A percentile compares a stretch with the other conserved stretches of the same genome.
Conservation (phyloP, 2,329 filamentous ascomycete species). For the Sclerotinia glacialis region DNA sequence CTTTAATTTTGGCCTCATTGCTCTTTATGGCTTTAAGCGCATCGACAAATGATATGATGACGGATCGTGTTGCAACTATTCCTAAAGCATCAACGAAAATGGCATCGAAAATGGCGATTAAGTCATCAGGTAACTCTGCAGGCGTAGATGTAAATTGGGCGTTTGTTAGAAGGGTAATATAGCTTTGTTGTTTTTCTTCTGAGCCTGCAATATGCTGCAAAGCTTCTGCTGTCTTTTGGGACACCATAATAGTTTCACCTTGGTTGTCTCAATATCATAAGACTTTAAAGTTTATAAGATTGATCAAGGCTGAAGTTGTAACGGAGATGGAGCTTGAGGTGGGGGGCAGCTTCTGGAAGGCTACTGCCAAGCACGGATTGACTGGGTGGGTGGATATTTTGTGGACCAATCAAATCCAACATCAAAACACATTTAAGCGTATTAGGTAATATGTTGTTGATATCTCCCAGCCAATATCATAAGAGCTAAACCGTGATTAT, state of each 20-base stretch:
- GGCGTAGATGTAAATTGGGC: constrained; percentile 36
- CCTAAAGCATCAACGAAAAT: constrained; percentile 39
- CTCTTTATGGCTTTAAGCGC: constrained; percentile 60
- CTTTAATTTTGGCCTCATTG: constrained; percentile 67
- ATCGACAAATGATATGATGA: constrained; percentile 54
- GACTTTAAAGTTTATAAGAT: background rate
- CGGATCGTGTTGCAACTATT: constrained; percentile 38
- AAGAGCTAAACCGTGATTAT: too few species aligned
- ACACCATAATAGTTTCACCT: constrained; percentile 32
- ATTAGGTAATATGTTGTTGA: too few species aligned
- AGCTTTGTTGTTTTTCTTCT: constrained; percentile 47
- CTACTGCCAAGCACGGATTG: background rate
- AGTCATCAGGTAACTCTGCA: constrained; percentile 30
- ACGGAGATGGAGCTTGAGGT: background rate
- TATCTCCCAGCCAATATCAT: too few species aligned
- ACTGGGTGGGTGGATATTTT: constrained; percentile 16
- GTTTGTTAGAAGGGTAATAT: constrained; percentile 47
- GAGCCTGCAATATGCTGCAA: constrained; percentile 44
- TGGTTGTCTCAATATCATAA: background rate
- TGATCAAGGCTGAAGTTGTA: constrained; percentile 5
- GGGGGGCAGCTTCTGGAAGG: constrained; percentile 3
- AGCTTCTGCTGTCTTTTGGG: constrained; percentile 45
- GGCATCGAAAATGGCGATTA: constrained; percentile 37
- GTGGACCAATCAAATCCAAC: background rate
- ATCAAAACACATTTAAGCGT: too few species aligned